A percentile compares a stretch with the other conserved stretches of the same genome.
phyloP scores from a whole-genome alignment of 371 early-diverging fungal species.

The Blakeslea trispora region DNA sequence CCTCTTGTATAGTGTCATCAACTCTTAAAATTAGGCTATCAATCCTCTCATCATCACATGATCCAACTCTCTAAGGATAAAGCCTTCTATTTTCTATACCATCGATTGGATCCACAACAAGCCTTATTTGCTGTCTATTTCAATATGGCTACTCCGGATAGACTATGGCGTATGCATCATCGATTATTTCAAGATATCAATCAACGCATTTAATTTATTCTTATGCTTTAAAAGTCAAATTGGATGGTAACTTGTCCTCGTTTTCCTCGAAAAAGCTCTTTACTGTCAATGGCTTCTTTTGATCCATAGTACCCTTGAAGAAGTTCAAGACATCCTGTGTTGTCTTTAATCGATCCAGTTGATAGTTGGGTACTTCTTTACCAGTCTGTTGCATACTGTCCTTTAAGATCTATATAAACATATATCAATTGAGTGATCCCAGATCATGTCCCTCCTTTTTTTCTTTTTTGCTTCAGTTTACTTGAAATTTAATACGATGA shows the following conservation, averaged over 20 bases:
- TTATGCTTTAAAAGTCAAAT: slow-evolving; percentile 19
- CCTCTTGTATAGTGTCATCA: slow-evolving; percentile 16
- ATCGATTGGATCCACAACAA: slow-evolving; percentile 21
- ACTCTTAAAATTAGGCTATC: slow-evolving; percentile 19
- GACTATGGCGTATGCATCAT: slow-evolving; percentile 41
- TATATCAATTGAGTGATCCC: too few species aligned
- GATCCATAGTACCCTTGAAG: slow-evolving; percentile 18
- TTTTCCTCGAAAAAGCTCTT: slow-evolving; percentile 21
- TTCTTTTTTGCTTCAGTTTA: slow-evolving; percentile 11
- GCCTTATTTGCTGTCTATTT: slow-evolving; percentile 40
- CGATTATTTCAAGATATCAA: slow-evolving; percentile 37
- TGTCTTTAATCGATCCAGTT: slow-evolving; percentile 36
- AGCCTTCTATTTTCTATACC: slow-evolving; percentile 29
- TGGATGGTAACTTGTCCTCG: slow-evolving; percentile 19
- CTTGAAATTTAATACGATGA: slow-evolving; percentile 39
- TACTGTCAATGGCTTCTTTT: slow-evolving; percentile 14
- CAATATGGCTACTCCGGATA: slow-evolving; percentile 27
- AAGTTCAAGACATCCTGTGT: slow-evolving; percentile 35
- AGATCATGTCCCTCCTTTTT: too few species aligned
- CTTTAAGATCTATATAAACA: slow-evolving; percentile 32
- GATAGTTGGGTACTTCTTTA: slow-evolving; percentile 41
- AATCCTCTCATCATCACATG: background rate
- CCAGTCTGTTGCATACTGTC: slow-evolving; percentile 46
- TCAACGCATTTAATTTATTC: slow-evolving; percentile 33
- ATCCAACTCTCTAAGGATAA: slow-evolving; percentile 16